These are phyloP conservation scores for Fraxinus ornus DNA, from an alignment of 305 asterid species.

Conservation along the genomic window DNA sequence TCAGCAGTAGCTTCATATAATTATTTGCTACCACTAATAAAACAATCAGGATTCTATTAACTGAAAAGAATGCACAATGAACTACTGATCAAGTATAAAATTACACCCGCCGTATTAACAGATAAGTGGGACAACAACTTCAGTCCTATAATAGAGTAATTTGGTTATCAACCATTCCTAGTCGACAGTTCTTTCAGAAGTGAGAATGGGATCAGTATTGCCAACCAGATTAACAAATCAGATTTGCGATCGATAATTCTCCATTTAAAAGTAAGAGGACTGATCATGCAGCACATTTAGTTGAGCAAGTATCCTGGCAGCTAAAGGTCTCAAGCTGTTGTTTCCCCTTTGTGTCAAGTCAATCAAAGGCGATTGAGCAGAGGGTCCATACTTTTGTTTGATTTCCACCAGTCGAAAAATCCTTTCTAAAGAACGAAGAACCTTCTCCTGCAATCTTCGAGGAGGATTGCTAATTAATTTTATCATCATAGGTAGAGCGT, in stretches of 20 bases:
- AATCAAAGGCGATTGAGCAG: constrained; percentile 48
- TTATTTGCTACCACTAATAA: constrained; percentile 14
- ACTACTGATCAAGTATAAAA: neutral
- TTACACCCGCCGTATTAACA: neutral
- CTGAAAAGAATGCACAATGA: neutral
- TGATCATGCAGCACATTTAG: constrained; percentile 58
- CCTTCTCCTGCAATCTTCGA: constrained; percentile 53
- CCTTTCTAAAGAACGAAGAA: constrained; percentile 49
- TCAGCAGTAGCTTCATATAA: constrained; percentile 20
- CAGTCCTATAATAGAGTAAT: neutral
- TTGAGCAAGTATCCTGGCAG: constrained; percentile 61
- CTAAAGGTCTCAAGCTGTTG: constrained; percentile 43
- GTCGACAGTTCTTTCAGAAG: constrained; percentile 23
- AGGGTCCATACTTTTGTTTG: constrained; percentile 44
- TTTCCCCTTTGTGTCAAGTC: constrained; percentile 63
- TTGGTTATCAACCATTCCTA: neutral
- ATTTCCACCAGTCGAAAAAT: constrained; percentile 50
- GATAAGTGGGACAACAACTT: neutral
- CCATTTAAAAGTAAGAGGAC: constrained; percentile 40
- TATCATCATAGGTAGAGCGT: constrained; percentile 47
- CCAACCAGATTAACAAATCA: neutral
- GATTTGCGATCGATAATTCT: neutral
- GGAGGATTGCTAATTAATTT: constrained; percentile 46
- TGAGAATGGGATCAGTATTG: neutral
- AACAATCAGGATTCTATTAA: constrained; percentile 18